A percentile compares a stretch with the other conserved stretches of the same genome.
phyloP scores from a whole-genome alignment of 169 alveolate species.

The Cyclospora cayetanensis region DNA sequence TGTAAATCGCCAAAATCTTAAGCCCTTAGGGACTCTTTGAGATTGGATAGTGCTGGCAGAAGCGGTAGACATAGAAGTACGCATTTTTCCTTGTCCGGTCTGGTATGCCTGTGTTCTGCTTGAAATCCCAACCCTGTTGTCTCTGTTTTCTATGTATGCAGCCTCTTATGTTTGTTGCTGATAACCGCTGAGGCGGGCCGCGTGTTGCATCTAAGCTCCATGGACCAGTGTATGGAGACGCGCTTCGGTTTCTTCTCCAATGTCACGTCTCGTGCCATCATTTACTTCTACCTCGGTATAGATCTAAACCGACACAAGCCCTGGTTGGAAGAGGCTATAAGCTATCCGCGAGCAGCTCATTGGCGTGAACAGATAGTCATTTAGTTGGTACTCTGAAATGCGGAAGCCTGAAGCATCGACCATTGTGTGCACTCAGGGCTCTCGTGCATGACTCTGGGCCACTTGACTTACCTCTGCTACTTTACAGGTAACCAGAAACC shows the following conservation, averaged over 20 bases:
- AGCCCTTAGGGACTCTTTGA: background rate
- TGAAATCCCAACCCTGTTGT: no score
- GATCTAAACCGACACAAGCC: background rate
- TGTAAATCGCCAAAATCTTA: slow-evolving; percentile 16
- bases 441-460: background rate
- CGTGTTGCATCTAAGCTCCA: background rate
- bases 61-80: no score
- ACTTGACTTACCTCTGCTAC: background rate
- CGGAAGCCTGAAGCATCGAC: background rate
- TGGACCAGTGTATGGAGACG: background rate
- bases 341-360: no score
- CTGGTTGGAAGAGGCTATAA: no score
- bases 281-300: background rate
- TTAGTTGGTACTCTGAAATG: background rate
- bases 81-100: no score
- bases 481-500: background rate
- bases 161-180: background rate
- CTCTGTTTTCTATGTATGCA: background rate
- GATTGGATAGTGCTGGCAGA: no score
- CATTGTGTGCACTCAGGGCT: background rate
- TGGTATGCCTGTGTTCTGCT: no score
- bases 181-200: background rate
- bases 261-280: background rate
- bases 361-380: no score
- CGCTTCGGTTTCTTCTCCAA: background rate